Base-by-base conservation (phyloP, 805 yeast species). In the Tetrapisispora pingtungensis region DNA sequence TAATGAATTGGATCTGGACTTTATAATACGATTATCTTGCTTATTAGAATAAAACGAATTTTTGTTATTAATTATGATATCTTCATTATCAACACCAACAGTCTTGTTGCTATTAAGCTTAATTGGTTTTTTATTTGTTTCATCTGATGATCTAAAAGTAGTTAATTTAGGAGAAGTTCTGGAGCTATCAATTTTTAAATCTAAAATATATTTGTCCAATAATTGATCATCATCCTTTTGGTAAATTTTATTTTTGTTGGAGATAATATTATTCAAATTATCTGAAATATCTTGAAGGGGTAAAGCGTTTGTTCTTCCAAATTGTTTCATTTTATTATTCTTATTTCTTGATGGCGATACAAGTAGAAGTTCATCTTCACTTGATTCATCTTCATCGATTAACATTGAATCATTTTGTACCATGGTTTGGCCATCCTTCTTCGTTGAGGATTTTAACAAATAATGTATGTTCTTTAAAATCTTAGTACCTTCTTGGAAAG, bases 381-480 rank as follows among this genome's bases (percentile, higher is more conserved):
- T 20, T 2, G 10, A 36, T 14, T 7, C 7, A 15, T 17, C 31
- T 28, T 28, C 26, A 27, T 37, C 40, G 10, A n/a, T 22, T 3
- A 10, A 31, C 24, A 39, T 39, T 14, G 12, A n/a, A 22, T 31
- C 17, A 28, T 28, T 28, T 28, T 28, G 31, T 7, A 28, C 12
- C n/a, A 14, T 5, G n/a, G 24, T 3, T 2, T n/a, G 32, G 26
- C 15, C 31, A 27, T 33, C 24, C n/a, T 40, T 37, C 27, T 30
- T 50, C 33, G 46, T 47, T 37, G 48, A 46, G 2, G 57, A 47
- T 33, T 46, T 54, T 18, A 56, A 47, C 22, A 56, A 42, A 10
- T 55, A 42, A 32, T 56, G 59, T 26, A 57, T 48, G 34, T 52
- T 57, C 36, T 48, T 56, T 33, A 57, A 48, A 18, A 57, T 42